phyloP scores from a whole-genome alignment of 2,329 filamentous ascomycete genomes.

The Talaromyces sp. region DNA sequence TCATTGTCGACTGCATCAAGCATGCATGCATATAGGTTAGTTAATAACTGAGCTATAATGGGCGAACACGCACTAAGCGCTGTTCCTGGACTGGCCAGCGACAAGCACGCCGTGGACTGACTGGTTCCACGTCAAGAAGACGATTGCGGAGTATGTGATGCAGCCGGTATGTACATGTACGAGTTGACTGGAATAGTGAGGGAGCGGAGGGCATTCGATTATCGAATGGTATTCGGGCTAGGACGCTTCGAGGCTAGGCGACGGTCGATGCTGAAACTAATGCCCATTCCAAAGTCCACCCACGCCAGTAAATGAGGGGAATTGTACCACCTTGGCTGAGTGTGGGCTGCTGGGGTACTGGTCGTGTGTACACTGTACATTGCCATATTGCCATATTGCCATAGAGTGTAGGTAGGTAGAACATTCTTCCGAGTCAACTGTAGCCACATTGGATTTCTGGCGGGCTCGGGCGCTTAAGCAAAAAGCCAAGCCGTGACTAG shows the following conservation, averaged over 20 bases:
- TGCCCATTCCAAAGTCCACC: not conserved
- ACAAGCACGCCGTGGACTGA: not conserved
- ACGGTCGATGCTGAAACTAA: conserved; percentile 3
- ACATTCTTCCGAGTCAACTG: not conserved
- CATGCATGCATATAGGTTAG: not conserved
- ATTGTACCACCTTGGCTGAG: not conserved
- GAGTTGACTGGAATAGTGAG: not conserved
- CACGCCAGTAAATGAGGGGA: conserved; percentile 7
- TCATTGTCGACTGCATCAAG: conserved; percentile 1
- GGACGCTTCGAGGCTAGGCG: not conserved
- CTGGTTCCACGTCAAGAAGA: not conserved
- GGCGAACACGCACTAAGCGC: not conserved
- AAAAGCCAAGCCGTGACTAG: conserved; percentile 4
- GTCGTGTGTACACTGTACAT: not conserved
- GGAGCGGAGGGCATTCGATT: not conserved
- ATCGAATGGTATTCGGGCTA: not conserved
- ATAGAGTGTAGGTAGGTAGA: not conserved
- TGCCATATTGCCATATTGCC: too few relatives aligned
- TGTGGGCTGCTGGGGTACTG: not conserved
- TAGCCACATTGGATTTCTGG: not conserved
- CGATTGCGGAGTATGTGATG: not conserved
- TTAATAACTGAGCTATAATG: not conserved
- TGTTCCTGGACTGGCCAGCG: conserved; percentile 4
- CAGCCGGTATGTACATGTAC: not conserved
- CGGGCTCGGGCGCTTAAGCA: conserved; percentile 14